Conservation (phyloP, 495 filamentous ascomycete genomes). For the Barbatosphaeria neglecta region DNA sequence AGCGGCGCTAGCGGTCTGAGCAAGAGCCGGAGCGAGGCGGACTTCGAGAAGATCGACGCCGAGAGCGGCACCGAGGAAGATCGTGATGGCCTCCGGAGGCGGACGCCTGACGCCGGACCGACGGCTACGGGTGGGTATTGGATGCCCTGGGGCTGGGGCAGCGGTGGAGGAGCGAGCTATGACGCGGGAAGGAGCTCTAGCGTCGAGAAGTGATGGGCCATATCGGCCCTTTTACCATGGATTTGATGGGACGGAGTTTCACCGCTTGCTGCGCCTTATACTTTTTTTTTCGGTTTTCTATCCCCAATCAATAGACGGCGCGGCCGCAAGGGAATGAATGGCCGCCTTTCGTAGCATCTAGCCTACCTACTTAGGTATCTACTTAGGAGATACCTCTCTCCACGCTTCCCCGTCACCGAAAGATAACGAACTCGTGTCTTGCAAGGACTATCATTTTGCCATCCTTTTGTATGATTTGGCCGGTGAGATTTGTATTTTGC, state of each 20-base stretch:
- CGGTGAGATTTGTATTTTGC: too few relatives aligned
- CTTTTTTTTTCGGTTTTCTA: background rate
- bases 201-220: slow-evolving; percentile 12
- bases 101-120: slow-evolving; percentile 3
- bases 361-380: too few relatives aligned
- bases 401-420: background rate
- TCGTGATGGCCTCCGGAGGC: slow-evolving; percentile 11
- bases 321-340: slow-evolving; percentile 1
- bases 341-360: too few relatives aligned
- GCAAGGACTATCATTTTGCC: too few relatives aligned
- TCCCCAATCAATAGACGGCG: background rate
- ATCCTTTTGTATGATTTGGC: too few relatives aligned
- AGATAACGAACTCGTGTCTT: too few relatives aligned
- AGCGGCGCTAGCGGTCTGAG: slow-evolving; percentile 44
- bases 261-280: slow-evolving; percentile 1
- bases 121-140: slow-evolving; percentile 30
- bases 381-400: too few relatives aligned
- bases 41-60: slow-evolving; percentile 75
- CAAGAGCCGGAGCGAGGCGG: slow-evolving; percentile 63
- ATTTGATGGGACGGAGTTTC: too few relatives aligned
- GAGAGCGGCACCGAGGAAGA: slow-evolving; percentile 48
- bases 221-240: background rate
- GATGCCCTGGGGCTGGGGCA: slow-evolving; percentile 51
- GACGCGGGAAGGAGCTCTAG: slow-evolving; percentile 16
- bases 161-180: too few relatives aligned